phyloP scores from a whole-genome alignment of 257 asterid genomes.

The Nicotiana sylvestris region DNA sequence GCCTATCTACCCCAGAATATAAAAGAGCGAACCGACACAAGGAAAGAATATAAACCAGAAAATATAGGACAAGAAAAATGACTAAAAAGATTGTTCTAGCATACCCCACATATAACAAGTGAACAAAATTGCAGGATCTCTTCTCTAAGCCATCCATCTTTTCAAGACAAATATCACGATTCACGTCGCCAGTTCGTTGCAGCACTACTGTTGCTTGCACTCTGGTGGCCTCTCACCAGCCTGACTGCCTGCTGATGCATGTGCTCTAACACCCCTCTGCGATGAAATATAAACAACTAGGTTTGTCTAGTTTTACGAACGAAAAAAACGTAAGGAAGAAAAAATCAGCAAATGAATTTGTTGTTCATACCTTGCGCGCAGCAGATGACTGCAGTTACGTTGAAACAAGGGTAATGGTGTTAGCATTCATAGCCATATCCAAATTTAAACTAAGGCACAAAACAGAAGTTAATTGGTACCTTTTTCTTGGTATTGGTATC shows the following conservation, averaged over 20 bases:
- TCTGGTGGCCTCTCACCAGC: conserved; percentile 86
- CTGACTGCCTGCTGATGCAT: conserved; percentile 43
- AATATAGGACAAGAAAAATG: neutral
- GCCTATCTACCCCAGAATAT: neutral
- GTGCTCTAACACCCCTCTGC: conserved; percentile 58
- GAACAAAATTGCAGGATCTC: conserved; percentile 6
- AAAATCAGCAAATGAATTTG: no score
- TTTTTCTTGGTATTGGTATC: conserved; percentile 49
- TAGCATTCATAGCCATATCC: neutral
- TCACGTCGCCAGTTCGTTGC: neutral
- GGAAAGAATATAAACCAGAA: conserved; percentile 7
- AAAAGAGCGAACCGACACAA: neutral
- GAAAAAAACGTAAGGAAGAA: neutral
- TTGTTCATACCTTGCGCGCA: conserved; percentile 16
- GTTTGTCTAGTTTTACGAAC: neutral
- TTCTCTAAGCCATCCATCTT: neutral
- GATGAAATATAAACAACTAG: conserved; percentile 3
- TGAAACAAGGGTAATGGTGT: neutral
- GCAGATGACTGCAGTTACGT: conserved; percentile 15
- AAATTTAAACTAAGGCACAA: neutral
- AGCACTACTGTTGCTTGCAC: conserved; percentile 72
- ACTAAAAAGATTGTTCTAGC: conserved; percentile 6
- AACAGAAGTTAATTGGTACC: conserved; percentile 27
- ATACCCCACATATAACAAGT: neutral
- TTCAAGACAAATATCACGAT: neutral